Evolutionary conservation across 2,329 filamentous ascomycete species (phyloP).

Genomic region (Salinomyces thailandicus): DNA sequence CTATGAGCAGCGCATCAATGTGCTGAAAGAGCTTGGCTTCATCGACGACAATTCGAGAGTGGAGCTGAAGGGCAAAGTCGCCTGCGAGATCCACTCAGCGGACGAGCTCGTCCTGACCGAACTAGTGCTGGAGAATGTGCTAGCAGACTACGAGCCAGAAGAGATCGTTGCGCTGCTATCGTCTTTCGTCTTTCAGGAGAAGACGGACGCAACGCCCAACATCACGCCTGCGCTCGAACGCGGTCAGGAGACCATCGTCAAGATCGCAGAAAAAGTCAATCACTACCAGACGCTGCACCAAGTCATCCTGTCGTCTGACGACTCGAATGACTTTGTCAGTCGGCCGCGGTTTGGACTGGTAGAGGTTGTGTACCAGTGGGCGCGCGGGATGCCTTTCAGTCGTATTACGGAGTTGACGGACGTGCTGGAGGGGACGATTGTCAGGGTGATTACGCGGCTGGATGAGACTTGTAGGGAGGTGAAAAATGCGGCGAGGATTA

Average conservation of each 20-base stretch:
- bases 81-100: conserved; percentile 94
- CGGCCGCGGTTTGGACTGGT: conserved; percentile 84
- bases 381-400: conserved; percentile 93
- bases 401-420: conserved; percentile 94
- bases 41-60: conserved; percentile 81
- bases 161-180: conserved; percentile 93
- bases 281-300: conserved; percentile 80
- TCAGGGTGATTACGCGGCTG: conserved; percentile 81
- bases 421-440: conserved; percentile 93
- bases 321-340: conserved; percentile 84
- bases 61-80: conserved; percentile 94
- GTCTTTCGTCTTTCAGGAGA: conserved; percentile 95
- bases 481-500: conserved; percentile 90
- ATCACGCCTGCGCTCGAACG: conserved; percentile 72
- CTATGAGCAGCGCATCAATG: conserved; percentile 88
- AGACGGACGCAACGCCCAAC: conserved; percentile 71
- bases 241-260: conserved; percentile 75
- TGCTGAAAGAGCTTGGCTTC: conserved; percentile 84
- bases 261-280: conserved; percentile 87
- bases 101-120: conserved; percentile 95
- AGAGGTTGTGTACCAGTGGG: conserved; percentile 98
- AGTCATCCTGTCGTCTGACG: conserved; percentile 81
- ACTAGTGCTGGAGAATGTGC: conserved; percentile 88
- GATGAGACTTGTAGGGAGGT: conserved; percentile 97
- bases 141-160: conserved; percentile 88